These are phyloP conservation scores for Paulownia fortunei DNA, from an alignment of 257 asterid genomes.

Conservation along the genomic window DNA sequence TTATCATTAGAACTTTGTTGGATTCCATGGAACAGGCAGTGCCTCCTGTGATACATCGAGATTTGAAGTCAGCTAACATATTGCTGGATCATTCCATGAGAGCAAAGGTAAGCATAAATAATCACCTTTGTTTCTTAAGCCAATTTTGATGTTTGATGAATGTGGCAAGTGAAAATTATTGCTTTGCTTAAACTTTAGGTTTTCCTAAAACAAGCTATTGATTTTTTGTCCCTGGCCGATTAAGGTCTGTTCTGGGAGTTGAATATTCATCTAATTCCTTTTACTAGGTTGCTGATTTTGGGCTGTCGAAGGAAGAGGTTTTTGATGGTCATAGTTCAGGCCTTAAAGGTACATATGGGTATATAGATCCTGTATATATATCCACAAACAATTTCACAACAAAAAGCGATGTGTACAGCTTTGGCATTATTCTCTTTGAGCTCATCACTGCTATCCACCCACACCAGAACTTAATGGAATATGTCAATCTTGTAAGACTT, in stretches of 20 bases:
- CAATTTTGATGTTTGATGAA: neutral
- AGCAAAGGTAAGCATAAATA: conserved; percentile 68
- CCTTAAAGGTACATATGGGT: conserved; percentile 94
- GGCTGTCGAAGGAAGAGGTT: conserved; percentile 91
- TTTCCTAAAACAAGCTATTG: neutral
- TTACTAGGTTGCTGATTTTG: conserved; percentile 95
- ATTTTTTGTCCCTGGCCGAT: neutral
- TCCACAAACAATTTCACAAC: conserved; percentile 83
- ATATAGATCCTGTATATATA: conserved; percentile 87
- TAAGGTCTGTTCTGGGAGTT: neutral
- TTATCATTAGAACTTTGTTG: conserved; percentile 21
- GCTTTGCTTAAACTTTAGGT: neutral
- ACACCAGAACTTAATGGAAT: conserved; percentile 93
- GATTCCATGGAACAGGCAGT: conserved; percentile 72
- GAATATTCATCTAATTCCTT: conserved; percentile 23
- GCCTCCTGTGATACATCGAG: conserved; percentile 94
- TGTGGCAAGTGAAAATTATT: neutral
- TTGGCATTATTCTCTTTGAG: conserved; percentile 95
- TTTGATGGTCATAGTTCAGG: conserved; percentile 82
- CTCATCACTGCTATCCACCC: conserved; percentile 98
- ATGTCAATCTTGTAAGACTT: conserved; percentile 85
- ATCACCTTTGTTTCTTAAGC: neutral
- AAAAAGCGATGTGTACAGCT: conserved; percentile 91
- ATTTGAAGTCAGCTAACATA: conserved; percentile 87
- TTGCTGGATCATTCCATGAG: conserved; percentile 80